Evolutionary conservation across 176 grass and related monocot species (phyloP), one percentile per base, ranked within the genome.

Genomic region (Tillandsia leiboldiana): DNA sequence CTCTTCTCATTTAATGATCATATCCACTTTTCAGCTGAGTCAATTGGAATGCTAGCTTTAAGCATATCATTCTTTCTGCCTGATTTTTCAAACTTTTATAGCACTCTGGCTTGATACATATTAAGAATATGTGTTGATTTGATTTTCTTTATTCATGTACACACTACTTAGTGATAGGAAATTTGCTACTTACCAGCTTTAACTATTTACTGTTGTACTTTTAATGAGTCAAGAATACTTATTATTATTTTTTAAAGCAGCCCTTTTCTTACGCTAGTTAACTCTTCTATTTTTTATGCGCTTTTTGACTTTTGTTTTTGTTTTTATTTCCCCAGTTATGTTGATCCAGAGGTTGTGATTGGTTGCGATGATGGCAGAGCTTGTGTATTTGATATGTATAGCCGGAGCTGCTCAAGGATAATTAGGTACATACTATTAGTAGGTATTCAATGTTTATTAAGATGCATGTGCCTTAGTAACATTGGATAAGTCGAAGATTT

Each of bases 331-430:
- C 56, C 48, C 83, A 97, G 93, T 79, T 97, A 79, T 72, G 70
- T 66, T 14, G 93, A 92, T 69, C 93, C 89, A 54, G 93, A 97
- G 49, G 89, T 89, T 71, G 71, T 92, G 68, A 87, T 97, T 90
- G 93, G 93, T 51, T 92, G 93, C 51, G 93, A 92, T 29, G 93
- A 97, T 85, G 89, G 89, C 50, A 89, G 93, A 81, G 89, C 82
- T 52, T 70, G 71, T 83, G 81, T 97, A 69, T 92, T 87, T 74
- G 93, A 97, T 80, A 97, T 97, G 89, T 97, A 97, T 73, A 97
- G 93, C 77, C 78, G 81, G 75, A 92, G 72, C 66, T 92, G 86
- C 61, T 87, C 93, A 58, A 84, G 93, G 50, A 97, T 97, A 67
- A 84, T 77, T 51, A 79, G 81, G 93, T 90, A 68, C 71, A 74